Evolutionary conservation across 352 stramenopile species (phyloP), one percentile per base, ranked within the genome.

Genomic region (Pythium phragmitis): DNA sequence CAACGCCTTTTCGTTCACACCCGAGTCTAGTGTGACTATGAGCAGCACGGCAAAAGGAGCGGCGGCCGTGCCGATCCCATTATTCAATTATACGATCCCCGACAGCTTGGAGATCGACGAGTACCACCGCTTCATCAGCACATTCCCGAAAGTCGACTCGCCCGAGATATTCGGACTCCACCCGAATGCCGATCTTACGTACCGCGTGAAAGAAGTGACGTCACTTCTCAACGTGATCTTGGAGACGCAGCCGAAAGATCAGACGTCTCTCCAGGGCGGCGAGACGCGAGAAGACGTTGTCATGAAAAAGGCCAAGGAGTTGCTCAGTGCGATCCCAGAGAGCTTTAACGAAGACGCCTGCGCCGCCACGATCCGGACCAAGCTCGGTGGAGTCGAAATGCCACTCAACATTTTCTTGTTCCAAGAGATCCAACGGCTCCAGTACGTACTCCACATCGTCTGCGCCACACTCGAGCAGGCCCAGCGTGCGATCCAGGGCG

Each of bases 161-260:
- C 83, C 85, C 0, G 85, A 94, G 50, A 83, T 94, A 13, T 94
- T 94, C 65, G 85, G 85, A 0, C 59, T 94, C 36, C 85, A 94
- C 37, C 81, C 79, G 41, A 94, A 94, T 51, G 85, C 85, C 16
- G 81, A 94, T 46, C 64, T 94, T 11, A 89, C 85, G 16, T 92
- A 87, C 52, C 78, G 81, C 1, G 80, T 91, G n/a, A 91, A 92
- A 55, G 81, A 94, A 71, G 81, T 89, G 0, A 77, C 72, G 13
- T 74, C 71, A 2, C 56, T 94, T 11, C 56, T 94, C 7, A 72
- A 79, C 30, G 81, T 77, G 8, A 82, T 94, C 33, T 58, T 85
- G 11, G 80, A 88, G 51, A 94, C 82, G 3, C 84, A 92, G 42
- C 83, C 83, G 7, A 85, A 79, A 36, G 72, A 86, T 50, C 69